A percentile compares a stretch with the other conserved stretches of the same genome.
phyloP scores from a whole-genome alignment of 495 filamentous ascomycete genomes.

The Echria macrotheca region DNA sequence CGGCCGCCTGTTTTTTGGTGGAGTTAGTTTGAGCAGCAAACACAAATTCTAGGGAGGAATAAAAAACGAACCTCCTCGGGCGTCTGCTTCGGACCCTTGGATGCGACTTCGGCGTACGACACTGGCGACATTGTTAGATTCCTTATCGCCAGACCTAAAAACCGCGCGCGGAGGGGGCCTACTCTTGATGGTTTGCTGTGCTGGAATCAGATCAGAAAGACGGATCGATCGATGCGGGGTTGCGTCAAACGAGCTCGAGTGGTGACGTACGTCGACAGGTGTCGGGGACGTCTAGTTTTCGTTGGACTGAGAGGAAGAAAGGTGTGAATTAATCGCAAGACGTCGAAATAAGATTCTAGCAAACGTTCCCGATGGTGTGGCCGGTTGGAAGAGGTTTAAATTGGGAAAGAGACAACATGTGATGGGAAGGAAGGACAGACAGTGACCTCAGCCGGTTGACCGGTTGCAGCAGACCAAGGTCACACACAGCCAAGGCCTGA shows the following conservation, averaged over 20 bases:
- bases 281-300: too few species aligned
- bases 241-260: too few species aligned
- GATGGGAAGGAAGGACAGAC: slow-evolving; percentile 8
- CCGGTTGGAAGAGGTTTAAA: too few species aligned
- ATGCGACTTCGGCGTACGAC: slow-evolving; percentile 74
- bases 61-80: slow-evolving; percentile 57
- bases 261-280: too few species aligned
- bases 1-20: slow-evolving; percentile 46
- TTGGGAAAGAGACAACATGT: slow-evolving; percentile 17
- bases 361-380: too few species aligned
- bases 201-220: too few species aligned
- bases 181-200: slow-evolving; percentile 1
- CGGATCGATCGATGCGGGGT: too few species aligned
- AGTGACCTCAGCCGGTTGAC: slow-evolving; percentile 6
- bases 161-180: not conserved
- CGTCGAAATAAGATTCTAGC: too few species aligned
- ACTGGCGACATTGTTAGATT: slow-evolving; percentile 34
- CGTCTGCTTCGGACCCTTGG: slow-evolving; percentile 66
- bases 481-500: slow-evolving; percentile 1
- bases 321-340: too few species aligned
- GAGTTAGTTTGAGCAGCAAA: not conserved
- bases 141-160: not conserved
- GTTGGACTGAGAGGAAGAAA: too few species aligned
- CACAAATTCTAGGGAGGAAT: too few species aligned
- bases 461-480: slow-evolving; percentile 10